Percentiles rank a stretch among this genome's conserved stretches.
Conservation (phyloP, 768 basidiomycete species). For the Pisolithus marmoratus region DNA sequence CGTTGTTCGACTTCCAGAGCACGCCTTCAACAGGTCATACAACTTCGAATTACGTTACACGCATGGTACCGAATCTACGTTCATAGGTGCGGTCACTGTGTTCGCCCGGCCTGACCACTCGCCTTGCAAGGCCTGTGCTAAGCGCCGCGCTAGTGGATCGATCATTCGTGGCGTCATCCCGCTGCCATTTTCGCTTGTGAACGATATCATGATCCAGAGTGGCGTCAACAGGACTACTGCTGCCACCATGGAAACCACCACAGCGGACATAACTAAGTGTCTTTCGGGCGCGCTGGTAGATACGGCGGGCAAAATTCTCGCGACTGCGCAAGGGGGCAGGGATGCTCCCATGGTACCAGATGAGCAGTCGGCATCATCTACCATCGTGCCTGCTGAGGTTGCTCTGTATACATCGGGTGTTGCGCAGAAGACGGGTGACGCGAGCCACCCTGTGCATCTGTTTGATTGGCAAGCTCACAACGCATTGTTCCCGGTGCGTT, state of each 20-base stretch:
- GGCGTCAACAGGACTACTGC: neutral
- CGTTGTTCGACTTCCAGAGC: constrained; percentile 19
- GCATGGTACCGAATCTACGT: neutral
- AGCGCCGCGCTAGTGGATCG: constrained; percentile 11
- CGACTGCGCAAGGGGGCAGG: constrained; percentile 12
- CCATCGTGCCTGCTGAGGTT: constrained; percentile 17
- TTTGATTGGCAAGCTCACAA: constrained; percentile 18
- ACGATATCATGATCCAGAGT: constrained; percentile 15
- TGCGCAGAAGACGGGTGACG: constrained; percentile 13
- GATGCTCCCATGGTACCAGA: neutral
- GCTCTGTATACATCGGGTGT: constrained; percentile 17
- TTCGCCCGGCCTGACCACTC: constrained; percentile 20
- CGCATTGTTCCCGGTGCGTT: constrained; percentile 17
- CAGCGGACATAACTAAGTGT: constrained; percentile 9
- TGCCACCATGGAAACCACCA: constrained; percentile 10
- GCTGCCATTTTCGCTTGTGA: constrained; percentile 15
- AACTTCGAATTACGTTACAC: constrained; percentile 17
- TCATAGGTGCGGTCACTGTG: constrained; percentile 18
- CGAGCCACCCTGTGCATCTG: constrained; percentile 13
- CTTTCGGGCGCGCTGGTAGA: constrained; percentile 15
- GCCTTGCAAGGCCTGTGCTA: constrained; percentile 21
- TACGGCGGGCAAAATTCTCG: constrained; percentile 9
- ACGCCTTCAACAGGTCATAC: constrained; percentile 21
- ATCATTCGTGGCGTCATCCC: constrained; percentile 21
- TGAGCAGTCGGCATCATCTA: neutral